Evolutionary conservation across 352 stramenopile genomes (phyloP), one percentile per base, ranked within the genome.

Genomic region (Paralagenidium karlingii): DNA sequence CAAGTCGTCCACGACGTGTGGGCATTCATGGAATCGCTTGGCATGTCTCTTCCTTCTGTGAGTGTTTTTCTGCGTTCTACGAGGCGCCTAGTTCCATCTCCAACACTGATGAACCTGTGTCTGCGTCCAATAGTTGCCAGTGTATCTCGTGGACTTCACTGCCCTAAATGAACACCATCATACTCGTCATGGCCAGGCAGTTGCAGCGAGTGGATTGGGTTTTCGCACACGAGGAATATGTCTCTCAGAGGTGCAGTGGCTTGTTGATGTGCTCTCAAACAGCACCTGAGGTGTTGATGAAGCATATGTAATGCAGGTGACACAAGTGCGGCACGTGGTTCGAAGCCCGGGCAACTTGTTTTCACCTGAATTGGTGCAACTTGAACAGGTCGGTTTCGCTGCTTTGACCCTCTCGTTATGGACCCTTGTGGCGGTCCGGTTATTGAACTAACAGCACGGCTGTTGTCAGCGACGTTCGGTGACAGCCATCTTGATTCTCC

Each of bases 401-500:
- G 20, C 15, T 34, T 0, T 44, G 12, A 31, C 31, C 21, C 18
- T n/a, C 12, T 8, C 3, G n/a, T 24, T 26, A 10, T 41, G 1
- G 18, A n/a, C n/a, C n/a, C n/a, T n/a, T n/a, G n/a, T n/a, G n/a
- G n/a, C n/a, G n/a, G n/a, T n/a, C n/a, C n/a, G n/a, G n/a, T n/a
- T n/a, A n/a, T n/a, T n/a, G n/a, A n/a, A n/a, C n/a, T n/a, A n/a
- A n/a, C n/a, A n/a, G n/a, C n/a, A n/a, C n/a, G n/a, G n/a, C n/a
- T n/a, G n/a, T 26, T 5, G 24, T 36, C 33, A 82, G 68, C 77
- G 68, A 19, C 66, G 71, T 25, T 73, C 61, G 15, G 68, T 86
- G 16, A 81, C 63, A 40, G 71, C 66, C 13, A 82, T 86, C 38
- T 45, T 86, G 43, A 66, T 86, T 8, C 50, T 86, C 8, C 57